phyloP scores from a whole-genome alignment of 768 basidiomycete genomes.

The Pleurotus salmoneostramineus region DNA sequence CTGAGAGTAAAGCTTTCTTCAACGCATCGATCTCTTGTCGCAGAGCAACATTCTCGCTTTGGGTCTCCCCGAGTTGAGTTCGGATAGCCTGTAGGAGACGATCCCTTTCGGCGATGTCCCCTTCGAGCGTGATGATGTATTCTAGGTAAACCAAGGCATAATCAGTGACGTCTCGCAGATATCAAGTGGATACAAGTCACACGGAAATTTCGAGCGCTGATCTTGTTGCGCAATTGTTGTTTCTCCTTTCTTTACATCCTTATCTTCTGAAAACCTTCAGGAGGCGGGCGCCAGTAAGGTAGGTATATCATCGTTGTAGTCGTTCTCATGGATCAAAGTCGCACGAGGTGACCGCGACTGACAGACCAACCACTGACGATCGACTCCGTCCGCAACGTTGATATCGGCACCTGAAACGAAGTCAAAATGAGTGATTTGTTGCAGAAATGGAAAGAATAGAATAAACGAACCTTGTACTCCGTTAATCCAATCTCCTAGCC shows the following conservation, averaged over 20 bases:
- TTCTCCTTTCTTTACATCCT: slow-evolving; percentile 90
- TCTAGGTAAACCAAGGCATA: slow-evolving; percentile 37
- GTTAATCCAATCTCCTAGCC: slow-evolving; percentile 1
- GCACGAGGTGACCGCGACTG: neutral
- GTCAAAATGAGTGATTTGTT: neutral
- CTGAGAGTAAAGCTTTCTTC: slow-evolving; percentile 71
- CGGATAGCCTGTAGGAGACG: slow-evolving; percentile 84
- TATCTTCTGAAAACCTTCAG: slow-evolving; percentile 87
- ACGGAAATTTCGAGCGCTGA: slow-evolving; percentile 93
- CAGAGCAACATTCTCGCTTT: slow-evolving; percentile 80
- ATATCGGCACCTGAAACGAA: neutral
- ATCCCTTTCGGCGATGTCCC: slow-evolving; percentile 91
- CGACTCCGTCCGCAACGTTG: neutral
- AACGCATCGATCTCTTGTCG: slow-evolving; percentile 72
- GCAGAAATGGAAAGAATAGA: no score
- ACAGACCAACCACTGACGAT: no score
- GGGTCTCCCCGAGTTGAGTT: slow-evolving; percentile 73
- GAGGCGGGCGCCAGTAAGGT: slow-evolving; percentile 81
- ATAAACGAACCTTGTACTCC: neutral
- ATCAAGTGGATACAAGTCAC: slow-evolving; percentile 27
- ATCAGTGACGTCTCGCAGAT: no score
- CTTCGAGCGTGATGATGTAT: slow-evolving; percentile 92
- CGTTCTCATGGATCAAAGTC: slow-evolving; percentile 1
- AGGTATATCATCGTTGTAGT: slow-evolving; percentile 46
- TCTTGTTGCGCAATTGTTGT: slow-evolving; percentile 94